These are phyloP conservation scores for Metschnikowia rubicola DNA, from an alignment of 805 yeast genomes.

Conservation along the genomic window DNA sequence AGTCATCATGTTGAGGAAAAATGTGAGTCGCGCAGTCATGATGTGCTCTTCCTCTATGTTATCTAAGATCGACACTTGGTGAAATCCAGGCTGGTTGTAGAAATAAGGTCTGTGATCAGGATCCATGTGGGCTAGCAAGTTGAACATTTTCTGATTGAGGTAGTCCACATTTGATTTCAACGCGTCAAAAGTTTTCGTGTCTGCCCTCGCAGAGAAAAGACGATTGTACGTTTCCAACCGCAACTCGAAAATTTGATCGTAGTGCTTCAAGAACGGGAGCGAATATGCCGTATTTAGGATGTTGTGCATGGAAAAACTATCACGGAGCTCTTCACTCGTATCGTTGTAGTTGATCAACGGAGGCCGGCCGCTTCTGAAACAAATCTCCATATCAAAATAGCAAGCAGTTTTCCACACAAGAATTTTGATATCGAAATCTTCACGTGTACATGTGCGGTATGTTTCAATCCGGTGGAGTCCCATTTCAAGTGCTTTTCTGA, in stretches of 20 bases:
- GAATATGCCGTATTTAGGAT: neutral
- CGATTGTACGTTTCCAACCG: conserved; percentile 29
- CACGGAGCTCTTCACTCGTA: conserved; percentile 14
- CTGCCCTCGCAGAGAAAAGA: conserved; percentile 31
- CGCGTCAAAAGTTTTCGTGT: conserved; percentile 17
- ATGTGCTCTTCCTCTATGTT: conserved; percentile 8
- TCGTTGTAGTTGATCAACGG: conserved; percentile 44
- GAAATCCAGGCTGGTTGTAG: conserved; percentile 10
- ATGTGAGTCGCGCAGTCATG: conserved; percentile 26
- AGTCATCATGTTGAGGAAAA: conserved; percentile 34
- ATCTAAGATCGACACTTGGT: neutral
- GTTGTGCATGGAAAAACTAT: neutral
- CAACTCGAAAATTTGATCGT: conserved; percentile 14
- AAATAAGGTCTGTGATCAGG: conserved; percentile 16
- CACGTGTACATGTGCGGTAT: conserved; percentile 29
- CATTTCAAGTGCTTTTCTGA: conserved; percentile 51
- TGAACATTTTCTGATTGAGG: conserved; percentile 31
- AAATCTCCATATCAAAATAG: conserved; percentile 41
- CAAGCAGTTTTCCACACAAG: conserved; percentile 50
- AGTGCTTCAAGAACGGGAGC: conserved; percentile 1
- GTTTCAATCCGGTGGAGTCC: conserved; percentile 54
- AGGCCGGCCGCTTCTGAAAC: conserved; percentile 47
- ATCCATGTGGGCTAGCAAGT: conserved; percentile 18
- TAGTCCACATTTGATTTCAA: conserved; percentile 22
- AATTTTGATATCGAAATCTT: conserved; percentile 35